Conservation (phyloP, 179 eudicot genomes). For the Heliamphora pulchella region DNA sequence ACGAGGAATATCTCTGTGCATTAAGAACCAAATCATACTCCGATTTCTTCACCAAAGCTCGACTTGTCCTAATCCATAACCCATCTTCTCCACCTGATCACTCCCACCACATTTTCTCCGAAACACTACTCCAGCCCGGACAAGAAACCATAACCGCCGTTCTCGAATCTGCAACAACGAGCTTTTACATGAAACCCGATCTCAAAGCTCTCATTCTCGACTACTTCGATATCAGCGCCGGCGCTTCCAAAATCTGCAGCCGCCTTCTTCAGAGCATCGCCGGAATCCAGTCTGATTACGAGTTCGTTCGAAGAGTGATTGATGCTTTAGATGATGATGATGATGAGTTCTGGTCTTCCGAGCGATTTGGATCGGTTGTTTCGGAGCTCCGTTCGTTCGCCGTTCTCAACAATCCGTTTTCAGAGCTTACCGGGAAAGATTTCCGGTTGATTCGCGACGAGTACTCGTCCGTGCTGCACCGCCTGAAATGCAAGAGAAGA, state of each 20-base stretch:
- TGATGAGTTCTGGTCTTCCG: not conserved
- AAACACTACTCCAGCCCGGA: slow-evolving; percentile 33
- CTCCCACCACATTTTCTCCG: slow-evolving; percentile 17
- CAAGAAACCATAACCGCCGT: slow-evolving; percentile 26
- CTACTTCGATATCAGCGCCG: slow-evolving; percentile 33
- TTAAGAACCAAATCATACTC: slow-evolving; percentile 36
- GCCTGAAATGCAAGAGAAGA: slow-evolving; percentile 27
- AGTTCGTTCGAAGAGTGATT: slow-evolving; percentile 18
- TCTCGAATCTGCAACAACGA: slow-evolving; percentile 20
- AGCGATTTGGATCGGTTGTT: slow-evolving; percentile 2
- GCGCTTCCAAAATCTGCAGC: slow-evolving; percentile 36
- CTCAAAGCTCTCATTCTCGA: slow-evolving; percentile 28
- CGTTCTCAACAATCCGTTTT: slow-evolving; percentile 23
- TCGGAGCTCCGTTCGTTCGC: slow-evolving; percentile 16
- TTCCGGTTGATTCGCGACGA: slow-evolving; percentile 24
- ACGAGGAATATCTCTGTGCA: slow-evolving; percentile 36
- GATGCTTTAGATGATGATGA: slow-evolving; percentile 11
- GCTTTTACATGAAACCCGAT: slow-evolving; percentile 12
- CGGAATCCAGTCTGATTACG: slow-evolving; percentile 21
- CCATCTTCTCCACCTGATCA: slow-evolving; percentile 15
- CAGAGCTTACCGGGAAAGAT: slow-evolving; percentile 20
- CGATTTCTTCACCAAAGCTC: slow-evolving; percentile 35
- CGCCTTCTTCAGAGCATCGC: slow-evolving; percentile 25
- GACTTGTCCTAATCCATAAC: slow-evolving; percentile 16
- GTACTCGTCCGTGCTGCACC: slow-evolving; percentile 25